phyloP scores from a whole-genome alignment of 1,139 yeast genomes.

The Suhomyces bolitotheri region DNA sequence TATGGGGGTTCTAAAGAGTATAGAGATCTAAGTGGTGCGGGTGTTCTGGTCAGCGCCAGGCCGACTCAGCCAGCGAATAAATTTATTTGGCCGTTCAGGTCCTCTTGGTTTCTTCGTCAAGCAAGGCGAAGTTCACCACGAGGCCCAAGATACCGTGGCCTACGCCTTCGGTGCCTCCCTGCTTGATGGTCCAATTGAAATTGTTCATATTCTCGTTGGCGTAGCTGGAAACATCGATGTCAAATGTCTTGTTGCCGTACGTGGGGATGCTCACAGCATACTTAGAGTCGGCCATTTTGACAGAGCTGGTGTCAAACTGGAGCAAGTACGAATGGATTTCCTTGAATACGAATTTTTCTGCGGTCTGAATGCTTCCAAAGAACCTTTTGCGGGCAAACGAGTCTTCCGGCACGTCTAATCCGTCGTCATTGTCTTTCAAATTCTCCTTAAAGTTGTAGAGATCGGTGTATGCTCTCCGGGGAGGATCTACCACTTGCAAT shows the following conservation, averaged over 20 bases:
- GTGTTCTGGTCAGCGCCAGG: too few relatives aligned
- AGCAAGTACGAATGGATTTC: slow-evolving; percentile 29
- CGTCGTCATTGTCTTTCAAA: slow-evolving; percentile 23
- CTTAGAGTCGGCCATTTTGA: slow-evolving; percentile 43
- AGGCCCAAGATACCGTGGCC: slow-evolving; percentile 39
- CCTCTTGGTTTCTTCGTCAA: slow-evolving; percentile 26
- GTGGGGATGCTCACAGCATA: slow-evolving; percentile 47
- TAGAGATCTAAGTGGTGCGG: too few relatives aligned
- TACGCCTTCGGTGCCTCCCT: slow-evolving; percentile 41
- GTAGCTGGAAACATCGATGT: slow-evolving; percentile 40
- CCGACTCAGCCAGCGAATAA: too few relatives aligned
- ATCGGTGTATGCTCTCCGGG: slow-evolving; percentile 8
- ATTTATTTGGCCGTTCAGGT: too few relatives aligned
- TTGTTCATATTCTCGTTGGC: slow-evolving; percentile 46
- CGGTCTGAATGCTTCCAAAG: slow-evolving; percentile 31
- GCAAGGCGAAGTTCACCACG: slow-evolving; percentile 41
- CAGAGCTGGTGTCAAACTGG: slow-evolving; percentile 42
- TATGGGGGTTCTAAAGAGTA: too few relatives aligned
- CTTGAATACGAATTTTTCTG: slow-evolving; percentile 35
- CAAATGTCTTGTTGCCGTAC: slow-evolving; percentile 38
- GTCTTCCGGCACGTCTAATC: slow-evolving; percentile 29
- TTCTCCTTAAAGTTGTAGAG: slow-evolving; percentile 25
- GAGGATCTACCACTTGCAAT: slow-evolving; percentile 2
- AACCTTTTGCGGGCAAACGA: slow-evolving; percentile 36
- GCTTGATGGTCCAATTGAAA: slow-evolving; percentile 47